These are phyloP conservation scores for Kwoniella newhampshirensis DNA, from an alignment of 768 basidiomycete genomes.

Conservation along the genomic window DNA sequence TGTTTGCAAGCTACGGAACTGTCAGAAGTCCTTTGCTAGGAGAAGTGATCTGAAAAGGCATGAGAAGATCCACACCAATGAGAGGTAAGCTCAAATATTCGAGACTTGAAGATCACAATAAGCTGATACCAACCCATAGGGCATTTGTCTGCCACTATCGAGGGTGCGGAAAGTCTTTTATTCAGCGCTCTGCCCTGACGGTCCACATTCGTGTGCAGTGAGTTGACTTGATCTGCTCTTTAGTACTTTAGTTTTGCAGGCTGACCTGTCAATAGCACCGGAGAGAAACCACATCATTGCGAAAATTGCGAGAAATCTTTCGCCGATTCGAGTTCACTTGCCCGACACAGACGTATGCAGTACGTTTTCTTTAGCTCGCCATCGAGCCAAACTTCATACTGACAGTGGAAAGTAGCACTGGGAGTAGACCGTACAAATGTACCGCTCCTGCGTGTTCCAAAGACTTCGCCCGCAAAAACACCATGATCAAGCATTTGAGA, in stretches of 20 bases:
- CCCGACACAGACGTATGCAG: slow-evolving; percentile 53
- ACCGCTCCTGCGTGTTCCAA: slow-evolving; percentile 38
- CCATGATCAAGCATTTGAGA: slow-evolving; percentile 54
- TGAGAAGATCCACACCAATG: slow-evolving; percentile 55
- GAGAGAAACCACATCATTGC: slow-evolving; percentile 54
- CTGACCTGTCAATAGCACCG: slow-evolving; percentile 46
- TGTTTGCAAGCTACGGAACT: slow-evolving; percentile 38
- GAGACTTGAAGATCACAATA: background rate
- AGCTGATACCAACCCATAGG: slow-evolving; percentile 20
- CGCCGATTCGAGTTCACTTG: slow-evolving; percentile 54
- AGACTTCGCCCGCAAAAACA: slow-evolving; percentile 54
- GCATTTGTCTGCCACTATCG: slow-evolving; percentile 41
- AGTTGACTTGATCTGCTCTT: slow-evolving; percentile 17
- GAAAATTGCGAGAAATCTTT: slow-evolving; percentile 52
- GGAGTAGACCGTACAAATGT: slow-evolving; percentile 54
- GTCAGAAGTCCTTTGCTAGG: slow-evolving; percentile 54
- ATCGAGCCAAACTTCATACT: slow-evolving; percentile 7
- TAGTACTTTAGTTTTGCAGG: slow-evolving; percentile 1
- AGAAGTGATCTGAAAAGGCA: slow-evolving; percentile 55
- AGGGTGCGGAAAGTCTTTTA: slow-evolving; percentile 47
- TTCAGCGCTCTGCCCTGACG: slow-evolving; percentile 50
- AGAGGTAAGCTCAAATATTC: slow-evolving; percentile 48
- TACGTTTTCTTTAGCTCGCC: slow-evolving; percentile 10
- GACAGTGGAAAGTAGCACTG: slow-evolving; percentile 44
- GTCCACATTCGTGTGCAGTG: slow-evolving; percentile 53